Base-by-base conservation (phyloP, 805 yeast genomes). In the Pichia kluyveri region DNA sequence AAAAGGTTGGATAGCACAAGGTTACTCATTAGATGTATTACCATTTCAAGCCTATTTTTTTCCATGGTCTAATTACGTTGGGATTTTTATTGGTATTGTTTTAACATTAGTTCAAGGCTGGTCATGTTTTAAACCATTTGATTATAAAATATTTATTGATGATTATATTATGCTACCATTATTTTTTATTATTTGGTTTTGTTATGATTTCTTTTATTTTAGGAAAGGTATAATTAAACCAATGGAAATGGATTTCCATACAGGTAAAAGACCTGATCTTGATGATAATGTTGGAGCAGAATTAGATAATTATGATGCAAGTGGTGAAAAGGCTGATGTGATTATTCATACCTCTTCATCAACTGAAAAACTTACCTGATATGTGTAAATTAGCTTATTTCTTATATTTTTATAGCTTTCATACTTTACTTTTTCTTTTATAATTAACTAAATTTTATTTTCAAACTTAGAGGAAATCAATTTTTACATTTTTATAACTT, bases 41-140 rank as follows among this genome's bases (percentile, higher is more conserved):
- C 84, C 83, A 1, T 82, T 72, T 61, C 61, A 61, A 44, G 69
- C 83, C 34, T 56, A 66, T 17, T 66, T 72, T 57, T 79, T 67
- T 59, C 88, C 88, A 1, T 62, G 59, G 53, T 62, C 72, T 26
- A 77, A 83, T 2, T 65, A 68, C 18, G 58, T 73, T 37, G 80
- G 83, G 9, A 61, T 82, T 9, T 51, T 66, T 3, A 66, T 77
- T 43, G 80, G 77, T 57, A 52, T 71, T 1, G 72, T 82, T 47
- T 64, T 82, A 49, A 80, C 77, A 3, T 59, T 80, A 34, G 73
- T 82, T 28, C 87, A 82, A 61, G 85, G 86, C 6, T 82, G 86
- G 85, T 68, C 82, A 2, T 68, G 74, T 38, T 74, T 82, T 51
- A 69, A 71, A 46, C 87, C 86, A 2, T 82, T 79, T 56, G 69